Evolutionary conservation across 2,329 filamentous ascomycete species (phyloP).

Genomic region (Cercospora janseana): DNA sequence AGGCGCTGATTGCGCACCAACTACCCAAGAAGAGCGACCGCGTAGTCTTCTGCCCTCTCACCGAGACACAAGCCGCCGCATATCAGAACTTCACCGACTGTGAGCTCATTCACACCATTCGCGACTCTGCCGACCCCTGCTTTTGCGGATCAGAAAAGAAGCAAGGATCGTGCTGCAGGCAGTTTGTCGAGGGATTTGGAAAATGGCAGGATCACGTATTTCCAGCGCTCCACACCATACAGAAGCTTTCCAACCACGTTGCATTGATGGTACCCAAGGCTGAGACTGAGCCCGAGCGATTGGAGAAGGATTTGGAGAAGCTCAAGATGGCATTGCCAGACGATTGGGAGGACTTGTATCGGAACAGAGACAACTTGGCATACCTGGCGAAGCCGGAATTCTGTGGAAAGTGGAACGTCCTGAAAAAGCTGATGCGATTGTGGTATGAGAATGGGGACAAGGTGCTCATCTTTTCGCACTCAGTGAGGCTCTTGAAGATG

Average conservation of each 20-base stretch:
- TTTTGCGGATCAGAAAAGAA: slow-evolving; percentile 67
- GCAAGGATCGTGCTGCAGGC: slow-evolving; percentile 77
- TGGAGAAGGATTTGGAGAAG: slow-evolving; percentile 71
- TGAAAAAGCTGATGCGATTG: slow-evolving; percentile 80
- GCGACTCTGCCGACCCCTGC: slow-evolving; percentile 65
- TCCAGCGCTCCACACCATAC: slow-evolving; percentile 74
- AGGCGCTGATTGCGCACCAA: slow-evolving; percentile 85
- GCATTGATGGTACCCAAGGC: slow-evolving; percentile 74
- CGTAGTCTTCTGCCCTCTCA: slow-evolving; percentile 92
- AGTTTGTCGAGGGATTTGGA: slow-evolving; percentile 58
- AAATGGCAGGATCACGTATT: slow-evolving; percentile 79
- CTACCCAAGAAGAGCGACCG: slow-evolving; percentile 91
- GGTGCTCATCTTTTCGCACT: slow-evolving; percentile 92
- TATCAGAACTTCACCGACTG: slow-evolving; percentile 81
- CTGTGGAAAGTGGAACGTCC: slow-evolving; percentile 93
- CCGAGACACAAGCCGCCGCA: slow-evolving; percentile 72
- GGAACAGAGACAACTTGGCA: slow-evolving; percentile 71
- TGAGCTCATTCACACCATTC: slow-evolving; percentile 67
- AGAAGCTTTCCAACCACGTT: slow-evolving; percentile 91
- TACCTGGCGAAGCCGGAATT: slow-evolving; percentile 84
- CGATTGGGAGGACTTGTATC: slow-evolving; percentile 71
- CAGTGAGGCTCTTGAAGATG: slow-evolving; percentile 79
- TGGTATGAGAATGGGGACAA: slow-evolving; percentile 92
- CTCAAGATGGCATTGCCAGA: slow-evolving; percentile 73
- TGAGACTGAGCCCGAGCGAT: slow-evolving; percentile 66